These are phyloP conservation scores for Phyllosticta ampelicida DNA, from an alignment of 2,329 filamentous ascomycete genomes.

Conservation along the genomic window DNA sequence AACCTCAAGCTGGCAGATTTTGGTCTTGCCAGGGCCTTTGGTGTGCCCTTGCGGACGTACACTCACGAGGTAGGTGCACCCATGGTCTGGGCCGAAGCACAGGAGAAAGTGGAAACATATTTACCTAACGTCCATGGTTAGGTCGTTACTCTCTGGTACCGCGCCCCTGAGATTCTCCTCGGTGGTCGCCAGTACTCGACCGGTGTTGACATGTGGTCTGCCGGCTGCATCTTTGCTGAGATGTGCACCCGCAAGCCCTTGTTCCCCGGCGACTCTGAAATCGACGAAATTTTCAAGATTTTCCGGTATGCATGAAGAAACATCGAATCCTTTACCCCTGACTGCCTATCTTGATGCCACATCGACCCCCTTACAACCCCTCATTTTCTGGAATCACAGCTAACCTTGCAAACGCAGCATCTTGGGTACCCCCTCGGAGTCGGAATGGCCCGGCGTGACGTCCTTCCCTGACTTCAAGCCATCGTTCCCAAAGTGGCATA, in stretches of 20 bases:
- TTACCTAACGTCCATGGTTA: constrained; percentile 20
- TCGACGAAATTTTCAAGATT: constrained; percentile 90
- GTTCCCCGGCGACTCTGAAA: constrained; percentile 86
- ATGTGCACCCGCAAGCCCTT: constrained; percentile 92
- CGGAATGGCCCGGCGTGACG: constrained; percentile 82
- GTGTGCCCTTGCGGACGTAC: constrained; percentile 81
- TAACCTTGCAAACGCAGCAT: constrained; percentile 25
- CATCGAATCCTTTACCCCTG: constrained; percentile 10
- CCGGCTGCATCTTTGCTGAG: constrained; percentile 89
- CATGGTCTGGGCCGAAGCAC: neutral
- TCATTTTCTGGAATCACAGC: constrained; percentile 28
- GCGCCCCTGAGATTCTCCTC: constrained; percentile 79
- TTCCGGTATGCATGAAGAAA: constrained; percentile 55
- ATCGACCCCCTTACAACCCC: neutral
- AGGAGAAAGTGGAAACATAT: neutral
- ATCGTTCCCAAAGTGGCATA: constrained; percentile 83
- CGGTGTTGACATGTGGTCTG: constrained; percentile 92
- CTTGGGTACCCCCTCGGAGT: constrained; percentile 73
- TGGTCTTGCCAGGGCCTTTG: constrained; percentile 78
- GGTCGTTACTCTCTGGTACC: constrained; percentile 91
- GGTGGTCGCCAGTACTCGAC: constrained; percentile 89
- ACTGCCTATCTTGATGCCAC: constrained; percentile 11
- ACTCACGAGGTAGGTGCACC: constrained; percentile 59
- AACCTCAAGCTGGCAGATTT: constrained; percentile 90
- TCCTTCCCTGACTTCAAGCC: constrained; percentile 89